Evolutionary conservation across 352 stramenopile genomes (phyloP).

Genomic region (Globisporangium recalcitrans): DNA sequence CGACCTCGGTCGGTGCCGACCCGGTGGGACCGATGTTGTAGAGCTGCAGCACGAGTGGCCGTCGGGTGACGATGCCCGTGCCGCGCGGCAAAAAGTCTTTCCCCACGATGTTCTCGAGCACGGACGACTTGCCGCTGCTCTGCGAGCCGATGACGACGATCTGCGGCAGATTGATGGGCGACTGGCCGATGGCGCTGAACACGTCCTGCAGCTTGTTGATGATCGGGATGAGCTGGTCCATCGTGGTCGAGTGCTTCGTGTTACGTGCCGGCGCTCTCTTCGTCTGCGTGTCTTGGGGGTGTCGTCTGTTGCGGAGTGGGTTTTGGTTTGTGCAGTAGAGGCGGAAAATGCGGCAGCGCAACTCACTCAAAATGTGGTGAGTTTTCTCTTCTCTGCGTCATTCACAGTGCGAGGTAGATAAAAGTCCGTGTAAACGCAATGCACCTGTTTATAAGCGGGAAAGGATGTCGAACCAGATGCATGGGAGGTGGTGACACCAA

Average conservation of each 20-base stretch:
- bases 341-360: not conserved
- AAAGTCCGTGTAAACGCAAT: too few species aligned
- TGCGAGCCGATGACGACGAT: slow-evolving; percentile 98
- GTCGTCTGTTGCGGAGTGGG: not conserved
- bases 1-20: slow-evolving; percentile 17
- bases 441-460: too few species aligned
- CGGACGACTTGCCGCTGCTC: slow-evolving; percentile 94
- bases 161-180: slow-evolving; percentile 95
- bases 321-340: not conserved
- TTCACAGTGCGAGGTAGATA: too few species aligned
- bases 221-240: slow-evolving; percentile 99
- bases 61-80: slow-evolving; percentile 97
- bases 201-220: slow-evolving; percentile 99
- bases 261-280: not conserved
- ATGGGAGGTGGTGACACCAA: too few species aligned
- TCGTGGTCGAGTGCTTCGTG: slow-evolving; percentile 27
- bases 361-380: not conserved
- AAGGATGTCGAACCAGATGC: too few species aligned
- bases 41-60: slow-evolving; percentile 97
- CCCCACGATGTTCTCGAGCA: slow-evolving; percentile 94
- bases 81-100: slow-evolving; percentile 95
- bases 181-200: slow-evolving; percentile 94
- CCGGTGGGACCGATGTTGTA: slow-evolving; percentile 83
- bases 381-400: not conserved
- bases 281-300: not conserved